phyloP scores from a whole-genome alignment of 495 filamentous ascomycete genomes.

The Penicillium robsamsonii region DNA sequence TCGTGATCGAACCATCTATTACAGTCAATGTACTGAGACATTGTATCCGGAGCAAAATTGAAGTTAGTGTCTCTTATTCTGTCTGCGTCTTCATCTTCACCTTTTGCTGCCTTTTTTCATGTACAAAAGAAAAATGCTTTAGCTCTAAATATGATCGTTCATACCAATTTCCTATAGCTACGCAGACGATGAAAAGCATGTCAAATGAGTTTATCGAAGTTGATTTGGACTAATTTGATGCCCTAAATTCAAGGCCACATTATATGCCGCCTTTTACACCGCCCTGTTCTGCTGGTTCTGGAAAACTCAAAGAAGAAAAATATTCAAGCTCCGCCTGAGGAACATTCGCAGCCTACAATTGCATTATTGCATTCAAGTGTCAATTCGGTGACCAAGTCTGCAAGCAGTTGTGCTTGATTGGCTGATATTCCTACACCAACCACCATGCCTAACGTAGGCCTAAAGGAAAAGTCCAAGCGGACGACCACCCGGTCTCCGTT shows the following conservation, averaged over 20 bases:
- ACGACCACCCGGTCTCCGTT: constrained; percentile 26
- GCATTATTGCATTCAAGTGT: constrained; percentile 2
- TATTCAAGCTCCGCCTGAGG: constrained; percentile 28
- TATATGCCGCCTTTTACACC: constrained; percentile 19
- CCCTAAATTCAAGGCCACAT: neutral
- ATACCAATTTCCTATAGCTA: neutral
- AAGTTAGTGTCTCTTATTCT: neutral
- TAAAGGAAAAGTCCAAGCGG: constrained; percentile 39
- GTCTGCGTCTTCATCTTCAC: neutral
- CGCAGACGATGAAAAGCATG: neutral
- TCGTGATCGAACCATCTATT: neutral
- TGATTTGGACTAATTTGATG: neutral
- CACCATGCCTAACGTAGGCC: constrained; percentile 32
- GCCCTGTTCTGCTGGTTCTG: constrained; percentile 24
- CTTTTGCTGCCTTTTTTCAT: neutral
- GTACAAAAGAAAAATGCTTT: neutral
- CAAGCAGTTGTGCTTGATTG: neutral
- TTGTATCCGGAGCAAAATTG: no score
- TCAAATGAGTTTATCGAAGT: neutral
- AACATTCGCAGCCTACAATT: constrained; percentile 17
- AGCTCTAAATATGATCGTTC: neutral
- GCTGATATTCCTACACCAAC: neutral
- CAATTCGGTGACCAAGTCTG: neutral
- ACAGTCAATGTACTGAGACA: no score
- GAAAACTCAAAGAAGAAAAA: constrained; percentile 34